Base-by-base conservation (phyloP, 1,284 basidiomycete genomes). In the Leccinum pallidistipes region DNA sequence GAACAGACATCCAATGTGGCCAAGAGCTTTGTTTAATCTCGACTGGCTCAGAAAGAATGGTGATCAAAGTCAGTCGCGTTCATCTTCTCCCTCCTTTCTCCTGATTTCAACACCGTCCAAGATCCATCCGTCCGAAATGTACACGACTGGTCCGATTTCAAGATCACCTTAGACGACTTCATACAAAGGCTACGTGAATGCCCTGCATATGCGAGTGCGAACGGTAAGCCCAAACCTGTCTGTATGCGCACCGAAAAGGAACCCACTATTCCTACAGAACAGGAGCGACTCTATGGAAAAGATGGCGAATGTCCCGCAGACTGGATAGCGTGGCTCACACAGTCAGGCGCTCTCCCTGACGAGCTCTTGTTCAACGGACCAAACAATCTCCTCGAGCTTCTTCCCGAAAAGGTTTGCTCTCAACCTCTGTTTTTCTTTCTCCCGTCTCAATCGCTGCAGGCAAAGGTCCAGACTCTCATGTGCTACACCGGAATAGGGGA, bases 401-500 rank as follows among this genome's bases (percentile, higher is more conserved):
- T 87, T 16, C 80, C 83, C 2, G 21, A 68, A 70, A 62, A 73
- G 62, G 86, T 86, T 65, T 45, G 79, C 69, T 27, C 45, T 55
- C 45, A 27, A 5, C 36, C 36, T 11, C 43, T 50, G 16, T 55
- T 63, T 50, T 36, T 60, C 10, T 56, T 56, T 14, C 57, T 54
- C 43, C 47, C 36, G 14, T 47, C 64, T 68, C 24, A 67, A 54
- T 49, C 2, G 45, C 7, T 55, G 40, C 64, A 88, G 87, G 78
- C 78, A 58, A 74, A 76, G 32, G 83, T 90, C 2, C 86, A 92
- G 69, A 90, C 88, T 0, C 74, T 92, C 3, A 90, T 92, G 88
- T 91, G 88, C 69, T 92, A 92, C 68, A 74, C 91, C 9, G 90
- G 90, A 8, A 78, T 87, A 56, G 88, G 88, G 0, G 90, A 89